Evolutionary conservation across 1,139 yeast genomes (phyloP).

Genomic region (Suhomyces guaymorum): DNA sequence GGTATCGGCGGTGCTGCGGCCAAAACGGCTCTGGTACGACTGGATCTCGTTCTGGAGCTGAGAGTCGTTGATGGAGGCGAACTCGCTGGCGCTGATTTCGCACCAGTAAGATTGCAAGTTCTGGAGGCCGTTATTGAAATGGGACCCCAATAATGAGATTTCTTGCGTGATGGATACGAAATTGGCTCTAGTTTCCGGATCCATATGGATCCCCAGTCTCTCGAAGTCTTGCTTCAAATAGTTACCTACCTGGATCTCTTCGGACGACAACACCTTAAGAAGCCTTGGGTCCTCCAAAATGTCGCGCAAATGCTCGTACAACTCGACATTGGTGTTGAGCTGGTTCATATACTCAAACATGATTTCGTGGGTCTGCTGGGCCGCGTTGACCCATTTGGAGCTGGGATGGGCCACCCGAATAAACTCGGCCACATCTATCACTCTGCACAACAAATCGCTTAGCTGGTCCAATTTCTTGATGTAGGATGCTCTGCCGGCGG

Average conservation of each 20-base stretch:
- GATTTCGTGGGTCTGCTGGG: conserved; percentile 84
- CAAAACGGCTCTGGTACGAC: conserved; percentile 25
- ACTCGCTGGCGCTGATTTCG: conserved; percentile 33
- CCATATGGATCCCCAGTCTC: conserved; percentile 87
- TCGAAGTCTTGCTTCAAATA: conserved; percentile 82
- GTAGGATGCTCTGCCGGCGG: conserved; percentile 51
- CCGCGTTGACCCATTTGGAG: conserved; percentile 67
- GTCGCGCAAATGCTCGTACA: conserved; percentile 59
- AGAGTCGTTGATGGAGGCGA: conserved; percentile 27
- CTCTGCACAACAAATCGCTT: conserved; percentile 87
- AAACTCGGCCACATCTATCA: conserved; percentile 91
- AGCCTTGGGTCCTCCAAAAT: conserved; percentile 52
- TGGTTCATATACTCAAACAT: conserved; percentile 95
- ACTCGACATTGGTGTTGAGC: conserved; percentile 78
- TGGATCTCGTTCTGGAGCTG: conserved; percentile 29
- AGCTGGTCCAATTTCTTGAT: conserved; percentile 76
- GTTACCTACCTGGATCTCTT: conserved; percentile 82
- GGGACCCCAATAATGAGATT: conserved; percentile 81
- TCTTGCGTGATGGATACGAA: conserved; percentile 81
- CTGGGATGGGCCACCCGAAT: conserved; percentile 87
- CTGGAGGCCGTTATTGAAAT: conserved; percentile 62
- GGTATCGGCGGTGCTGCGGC: conserved; percentile 20
- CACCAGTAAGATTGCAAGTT: conserved; percentile 44
- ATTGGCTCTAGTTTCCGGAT: conserved; percentile 59
- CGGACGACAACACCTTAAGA: conserved; percentile 48